Base-by-base conservation (phyloP, 345 rosid genomes). In the Acer saccharum region DNA sequence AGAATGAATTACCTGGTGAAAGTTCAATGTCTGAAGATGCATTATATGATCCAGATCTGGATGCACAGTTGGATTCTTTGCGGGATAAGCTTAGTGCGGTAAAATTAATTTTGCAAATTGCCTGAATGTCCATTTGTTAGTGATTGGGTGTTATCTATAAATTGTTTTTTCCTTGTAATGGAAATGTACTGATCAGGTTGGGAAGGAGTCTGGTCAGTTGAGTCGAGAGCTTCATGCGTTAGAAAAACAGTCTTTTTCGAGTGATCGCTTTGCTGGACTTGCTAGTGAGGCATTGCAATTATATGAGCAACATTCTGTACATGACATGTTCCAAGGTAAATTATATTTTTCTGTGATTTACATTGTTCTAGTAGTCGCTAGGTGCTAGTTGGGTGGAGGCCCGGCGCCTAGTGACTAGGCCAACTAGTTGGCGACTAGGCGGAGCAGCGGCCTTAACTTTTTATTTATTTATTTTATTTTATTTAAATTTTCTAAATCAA, bases 71-170 rank as follows among this genome's bases (percentile, higher is more conserved):
- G 88, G 88, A 87, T 78, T 87, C 87, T 62, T 78, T 94, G 72
- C 89, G 97, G 83, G 78, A 83, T 72, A 87, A 87, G 79, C 93
- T 96, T 82, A 46, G 69, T 65, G 25, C 64, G 93, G 98, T 96
- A 83, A 87, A 84, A 77, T 6, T n/a, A 72, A 76, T 16, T 46
- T 66, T 43, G 10, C 39, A 21, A 21, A 16, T n/a, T 41, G 74
- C 39, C 29, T 55, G 39, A 58, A 54, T 23, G 48, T 20, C 39
- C 71, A 27, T 68, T 43, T 77, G 21, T 55, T 44, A 68, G 23
- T 13, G 3, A 25, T 43, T 29, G 17, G 32, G 18, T 64, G 4
- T 79, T 72, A 35, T 35, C 14, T 13, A 77, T 39, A 0, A 25
- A 60, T 74, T 29, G 44, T 35, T 66, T 43, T 74, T 11, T 64